Percentiles rank a stretch among this genome's conserved stretches.
Conservation (phyloP, 441 rosid genomes). For the Gossypium gossypioides region DNA sequence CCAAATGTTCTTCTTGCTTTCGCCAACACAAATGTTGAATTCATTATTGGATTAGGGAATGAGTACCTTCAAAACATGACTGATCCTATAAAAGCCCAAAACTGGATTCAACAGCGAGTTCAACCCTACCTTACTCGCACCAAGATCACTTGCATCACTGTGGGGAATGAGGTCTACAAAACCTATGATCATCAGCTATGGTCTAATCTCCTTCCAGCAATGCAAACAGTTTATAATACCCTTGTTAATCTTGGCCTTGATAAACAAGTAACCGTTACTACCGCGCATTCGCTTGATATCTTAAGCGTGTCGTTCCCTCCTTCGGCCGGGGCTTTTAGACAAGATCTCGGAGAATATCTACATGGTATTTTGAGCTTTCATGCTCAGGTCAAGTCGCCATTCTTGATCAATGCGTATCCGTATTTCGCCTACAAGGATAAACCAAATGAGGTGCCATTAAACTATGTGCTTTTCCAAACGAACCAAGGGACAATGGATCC, state of each 20-base stretch:
- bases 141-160: slow-evolving; percentile 31
- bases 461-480: slow-evolving; percentile 16
- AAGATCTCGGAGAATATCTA: slow-evolving; percentile 11
- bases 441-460: not conserved
- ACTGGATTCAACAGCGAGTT: slow-evolving; percentile 35
- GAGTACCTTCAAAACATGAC: slow-evolving; percentile 30
- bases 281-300: slow-evolving; percentile 24
- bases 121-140: slow-evolving; percentile 35
- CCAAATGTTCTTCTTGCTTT: slow-evolving; percentile 41
- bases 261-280: slow-evolving; percentile 22
- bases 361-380: slow-evolving; percentile 2
- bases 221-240: slow-evolving; percentile 33
- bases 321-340: slow-evolving; percentile 24
- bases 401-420: slow-evolving; percentile 19
- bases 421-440: slow-evolving; percentile 14
- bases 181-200: slow-evolving; percentile 20
- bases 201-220: slow-evolving; percentile 24
- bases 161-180: slow-evolving; percentile 48
- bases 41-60: slow-evolving; percentile 43
- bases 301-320: slow-evolving; percentile 26
- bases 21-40: slow-evolving; percentile 38
- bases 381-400: slow-evolving; percentile 15
- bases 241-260: slow-evolving; percentile 32
- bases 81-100: slow-evolving; percentile 39
- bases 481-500: slow-evolving; percentile 13